Percentiles rank a stretch among this genome's conserved stretches.
Evolutionary conservation across 1,284 basidiomycete species (phyloP).

Genomic region (Cryptococcus jaspeensis): DNA sequence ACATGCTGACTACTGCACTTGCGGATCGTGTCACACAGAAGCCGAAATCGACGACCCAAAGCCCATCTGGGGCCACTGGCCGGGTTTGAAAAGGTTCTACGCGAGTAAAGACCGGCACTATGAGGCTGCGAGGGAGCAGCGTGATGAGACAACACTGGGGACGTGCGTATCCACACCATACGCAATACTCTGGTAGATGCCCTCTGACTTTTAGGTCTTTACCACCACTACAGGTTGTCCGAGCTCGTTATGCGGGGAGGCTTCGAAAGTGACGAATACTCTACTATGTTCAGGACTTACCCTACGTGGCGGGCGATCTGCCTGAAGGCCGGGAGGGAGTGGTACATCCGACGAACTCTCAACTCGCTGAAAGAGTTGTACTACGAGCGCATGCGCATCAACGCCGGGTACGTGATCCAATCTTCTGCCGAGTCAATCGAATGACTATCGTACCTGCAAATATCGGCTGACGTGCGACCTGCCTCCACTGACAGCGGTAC

Average conservation of each 20-base stretch:
- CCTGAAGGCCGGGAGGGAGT: not conserved
- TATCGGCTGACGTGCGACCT: not conserved
- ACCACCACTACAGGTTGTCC: not conserved
- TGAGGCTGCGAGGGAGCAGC: slow-evolving; percentile 4
- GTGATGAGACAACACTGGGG: slow-evolving; percentile 4
- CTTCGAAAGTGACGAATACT: slow-evolving; percentile 3
- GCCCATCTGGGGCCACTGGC: not conserved
- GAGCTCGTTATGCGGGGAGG: slow-evolving; percentile 11
- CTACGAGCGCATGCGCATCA: slow-evolving; percentile 18
- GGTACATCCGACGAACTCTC: not conserved
- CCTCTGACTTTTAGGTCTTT: not conserved
- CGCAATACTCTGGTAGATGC: not conserved
- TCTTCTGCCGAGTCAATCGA: not conserved
- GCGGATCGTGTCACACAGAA: slow-evolving; percentile 1
- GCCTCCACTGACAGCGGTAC: slow-evolving; percentile 11
- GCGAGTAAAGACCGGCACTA: slow-evolving; percentile 1
- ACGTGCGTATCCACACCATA: slow-evolving; percentile 3
- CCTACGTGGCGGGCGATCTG: not conserved
- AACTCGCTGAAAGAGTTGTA: slow-evolving; percentile 13
- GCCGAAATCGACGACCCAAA: slow-evolving; percentile 11
- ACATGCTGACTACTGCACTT: too few species aligned
- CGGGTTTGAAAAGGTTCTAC: not conserved
- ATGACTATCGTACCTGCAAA: not conserved
- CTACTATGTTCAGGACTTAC: not conserved
- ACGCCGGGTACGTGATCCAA: slow-evolving; percentile 21